Percentiles rank a stretch among this genome's conserved stretches.
phyloP scores from a whole-genome alignment of 306 rosid species.

The Cicer pinnatifidum region DNA sequence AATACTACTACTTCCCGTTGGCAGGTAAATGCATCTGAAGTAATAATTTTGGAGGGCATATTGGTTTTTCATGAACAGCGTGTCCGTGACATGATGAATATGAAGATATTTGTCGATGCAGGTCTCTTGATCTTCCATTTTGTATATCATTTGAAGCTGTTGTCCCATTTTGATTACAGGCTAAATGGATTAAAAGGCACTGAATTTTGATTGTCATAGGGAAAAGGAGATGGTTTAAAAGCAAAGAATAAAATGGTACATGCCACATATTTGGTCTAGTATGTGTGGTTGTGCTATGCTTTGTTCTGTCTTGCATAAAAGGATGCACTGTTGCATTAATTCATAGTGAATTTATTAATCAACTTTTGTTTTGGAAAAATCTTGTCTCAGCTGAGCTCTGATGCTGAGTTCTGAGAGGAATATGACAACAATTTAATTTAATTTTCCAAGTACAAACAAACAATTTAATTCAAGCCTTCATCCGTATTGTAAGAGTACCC shows the following conservation, averaged over 20 bases:
- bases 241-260: slow-evolving; percentile 20
- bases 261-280: slow-evolving; percentile 6
- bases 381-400: slow-evolving; percentile 26
- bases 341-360: background rate
- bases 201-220: slow-evolving; percentile 18
- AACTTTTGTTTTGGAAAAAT: slow-evolving; percentile 19
- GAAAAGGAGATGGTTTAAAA: background rate
- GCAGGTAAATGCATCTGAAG: slow-evolving; percentile 95
- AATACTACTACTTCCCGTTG: slow-evolving; percentile 22
- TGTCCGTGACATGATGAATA: slow-evolving; percentile 83
- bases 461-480: slow-evolving; percentile 17
- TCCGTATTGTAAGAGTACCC: slow-evolving; percentile 5
- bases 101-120: slow-evolving; percentile 93
- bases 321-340: slow-evolving; percentile 15
- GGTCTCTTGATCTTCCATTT: slow-evolving; percentile 55
- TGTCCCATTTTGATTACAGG: slow-evolving; percentile 9
- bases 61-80: slow-evolving; percentile 91
- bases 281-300: slow-evolving; percentile 5
- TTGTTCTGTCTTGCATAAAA: slow-evolving; percentile 24
- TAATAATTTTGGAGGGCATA: slow-evolving; percentile 89
- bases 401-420: slow-evolving; percentile 15
- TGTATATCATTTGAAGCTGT: slow-evolving; percentile 27
- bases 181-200: slow-evolving; percentile 22
- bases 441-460: slow-evolving; percentile 18
- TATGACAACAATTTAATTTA: background rate